These are phyloP conservation scores for Avicennia marina DNA, from an alignment of 257 asterid species.

Conservation along the genomic window DNA sequence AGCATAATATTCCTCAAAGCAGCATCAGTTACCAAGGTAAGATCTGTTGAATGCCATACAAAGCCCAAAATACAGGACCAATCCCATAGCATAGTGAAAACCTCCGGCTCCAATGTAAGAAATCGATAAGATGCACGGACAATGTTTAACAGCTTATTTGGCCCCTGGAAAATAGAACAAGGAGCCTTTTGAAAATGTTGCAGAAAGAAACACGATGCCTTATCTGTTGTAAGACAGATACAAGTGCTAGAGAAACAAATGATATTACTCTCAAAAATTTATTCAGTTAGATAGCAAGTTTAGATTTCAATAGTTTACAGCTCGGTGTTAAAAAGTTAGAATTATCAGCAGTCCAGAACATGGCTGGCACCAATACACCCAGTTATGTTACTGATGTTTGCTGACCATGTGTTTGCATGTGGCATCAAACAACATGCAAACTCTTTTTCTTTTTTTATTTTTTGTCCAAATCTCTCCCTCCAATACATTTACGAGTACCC, in stretches of 20 bases:
- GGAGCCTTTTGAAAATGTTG: slow-evolving; percentile 8
- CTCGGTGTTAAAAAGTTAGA: background rate
- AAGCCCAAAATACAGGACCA: slow-evolving; percentile 77
- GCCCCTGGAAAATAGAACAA: slow-evolving; percentile 35
- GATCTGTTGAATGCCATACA: slow-evolving; percentile 32
- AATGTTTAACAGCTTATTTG: slow-evolving; percentile 44
- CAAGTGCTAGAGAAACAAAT: background rate
- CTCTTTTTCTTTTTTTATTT: too few relatives aligned
- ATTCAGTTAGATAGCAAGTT: background rate
- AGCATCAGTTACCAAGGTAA: slow-evolving; percentile 22
- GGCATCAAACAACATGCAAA: too few relatives aligned
- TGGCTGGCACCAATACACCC: too few relatives aligned
- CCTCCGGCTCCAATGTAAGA: slow-evolving; percentile 56
- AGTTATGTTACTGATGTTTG: too few relatives aligned
- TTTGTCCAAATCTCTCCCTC: too few relatives aligned
- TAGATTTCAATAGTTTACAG: background rate
- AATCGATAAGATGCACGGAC: slow-evolving; percentile 63
- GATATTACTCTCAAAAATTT: background rate
- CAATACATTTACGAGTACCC: too few relatives aligned
- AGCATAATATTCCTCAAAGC: slow-evolving; percentile 26
- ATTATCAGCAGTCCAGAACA: background rate
- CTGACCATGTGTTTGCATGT: too few relatives aligned
- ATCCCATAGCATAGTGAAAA: slow-evolving; percentile 69
- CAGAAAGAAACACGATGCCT: slow-evolving; percentile 13
- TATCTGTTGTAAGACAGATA: background rate